Conservation (phyloP, 257 asterid species). For the Solanum okadae region DNA sequence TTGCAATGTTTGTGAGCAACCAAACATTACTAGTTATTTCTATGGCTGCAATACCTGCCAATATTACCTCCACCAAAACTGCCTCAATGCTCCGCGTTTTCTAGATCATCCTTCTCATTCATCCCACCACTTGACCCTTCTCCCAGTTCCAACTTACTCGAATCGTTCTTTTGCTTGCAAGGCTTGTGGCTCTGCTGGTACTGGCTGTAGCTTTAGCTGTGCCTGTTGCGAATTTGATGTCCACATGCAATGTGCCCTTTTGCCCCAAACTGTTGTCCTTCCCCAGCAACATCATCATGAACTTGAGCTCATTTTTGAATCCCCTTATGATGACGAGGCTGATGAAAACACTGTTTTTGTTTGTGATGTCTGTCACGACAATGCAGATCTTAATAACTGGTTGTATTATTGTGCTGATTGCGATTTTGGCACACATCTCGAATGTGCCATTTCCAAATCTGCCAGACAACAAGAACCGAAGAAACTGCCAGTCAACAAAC, state of each 20-base stretch:
- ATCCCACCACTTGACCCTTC: conserved; percentile 33
- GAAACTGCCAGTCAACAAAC: neutral
- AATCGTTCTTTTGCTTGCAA: conserved; percentile 36
- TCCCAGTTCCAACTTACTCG: conserved; percentile 29
- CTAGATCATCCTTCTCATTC: conserved; percentile 44
- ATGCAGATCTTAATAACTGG: neutral
- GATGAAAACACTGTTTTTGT: neutral
- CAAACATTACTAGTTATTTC: neutral
- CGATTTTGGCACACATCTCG: conserved; percentile 12
- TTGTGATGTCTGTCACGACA: neutral
- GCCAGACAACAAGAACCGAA: neutral
- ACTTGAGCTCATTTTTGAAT: neutral
- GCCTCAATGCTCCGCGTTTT: conserved; percentile 43
- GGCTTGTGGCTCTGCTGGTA: conserved; percentile 37
- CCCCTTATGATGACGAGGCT: neutral
- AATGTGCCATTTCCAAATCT: neutral
- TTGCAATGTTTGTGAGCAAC: conserved; percentile 42
- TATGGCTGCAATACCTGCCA: conserved; percentile 24
- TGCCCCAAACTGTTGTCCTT: neutral
- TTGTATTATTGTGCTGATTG: conserved; percentile 4
- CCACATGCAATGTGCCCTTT: conserved; percentile 29
- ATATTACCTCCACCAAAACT: conserved; percentile 34
- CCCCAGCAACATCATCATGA: conserved; percentile 6
- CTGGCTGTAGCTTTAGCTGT: conserved; percentile 33
- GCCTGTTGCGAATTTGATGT: conserved; percentile 29